Evolutionary conservation across 2,329 filamentous ascomycete species (phyloP).

Genomic region (Pseudogymnoascus sp.): DNA sequence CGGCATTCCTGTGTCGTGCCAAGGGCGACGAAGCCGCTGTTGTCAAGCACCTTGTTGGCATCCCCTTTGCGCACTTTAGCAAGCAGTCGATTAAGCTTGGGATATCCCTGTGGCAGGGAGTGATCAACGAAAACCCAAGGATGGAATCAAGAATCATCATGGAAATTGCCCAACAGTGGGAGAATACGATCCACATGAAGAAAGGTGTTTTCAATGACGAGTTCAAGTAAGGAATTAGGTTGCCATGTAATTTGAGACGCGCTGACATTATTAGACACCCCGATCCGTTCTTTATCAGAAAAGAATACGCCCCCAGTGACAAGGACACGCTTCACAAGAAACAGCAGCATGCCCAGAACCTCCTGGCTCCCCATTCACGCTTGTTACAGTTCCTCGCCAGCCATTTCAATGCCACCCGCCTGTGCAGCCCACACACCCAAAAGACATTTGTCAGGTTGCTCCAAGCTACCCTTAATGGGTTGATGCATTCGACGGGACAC

Average conservation of each 20-base stretch:
- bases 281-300: conserved; percentile 84
- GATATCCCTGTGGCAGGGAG: conserved; percentile 90
- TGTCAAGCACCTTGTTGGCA: conserved; percentile 79
- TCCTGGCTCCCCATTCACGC: conserved; percentile 79
- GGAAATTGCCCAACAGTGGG: conserved; percentile 88
- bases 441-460: conserved; percentile 76
- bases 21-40: conserved; percentile 70
- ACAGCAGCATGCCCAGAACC: conserved; percentile 72
- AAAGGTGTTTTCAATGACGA: conserved; percentile 73
- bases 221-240: conserved; percentile 46
- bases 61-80: conserved; percentile 88
- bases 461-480: conserved; percentile 66
- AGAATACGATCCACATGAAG: conserved; percentile 68
- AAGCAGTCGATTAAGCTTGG: conserved; percentile 95
- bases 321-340: conserved; percentile 64
- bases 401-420: conserved; percentile 88
- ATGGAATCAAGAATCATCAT: conserved; percentile 80
- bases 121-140: conserved; percentile 89
- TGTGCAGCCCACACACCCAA: conserved; percentile 76
- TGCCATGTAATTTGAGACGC: not conserved
- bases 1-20: conserved; percentile 75
- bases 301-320: conserved; percentile 90
- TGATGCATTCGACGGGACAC: conserved; percentile 62
- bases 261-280: conserved; percentile 47
- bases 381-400: conserved; percentile 85